Conservation (phyloP, 805 yeast genomes). For the Starmerella powellii region DNA sequence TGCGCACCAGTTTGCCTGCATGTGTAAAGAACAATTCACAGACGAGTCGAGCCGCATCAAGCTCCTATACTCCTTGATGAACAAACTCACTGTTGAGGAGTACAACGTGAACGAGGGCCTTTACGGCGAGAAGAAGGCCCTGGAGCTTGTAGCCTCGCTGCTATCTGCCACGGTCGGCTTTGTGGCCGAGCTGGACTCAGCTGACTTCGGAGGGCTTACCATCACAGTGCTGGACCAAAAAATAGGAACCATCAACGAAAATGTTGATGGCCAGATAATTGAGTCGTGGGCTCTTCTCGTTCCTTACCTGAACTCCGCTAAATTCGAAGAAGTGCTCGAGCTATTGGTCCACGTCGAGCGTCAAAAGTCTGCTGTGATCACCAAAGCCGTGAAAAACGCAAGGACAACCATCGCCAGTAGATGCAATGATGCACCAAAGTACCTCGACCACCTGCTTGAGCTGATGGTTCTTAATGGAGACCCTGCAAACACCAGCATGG, state of each 20-base stretch:
- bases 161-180: slow-evolving; percentile 20
- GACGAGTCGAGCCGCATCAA: slow-evolving; percentile 28
- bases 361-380: slow-evolving; percentile 11
- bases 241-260: slow-evolving; percentile 19
- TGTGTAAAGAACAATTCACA: slow-evolving; percentile 42
- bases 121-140: slow-evolving; percentile 24
- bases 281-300: slow-evolving; percentile 24
- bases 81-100: slow-evolving; percentile 48
- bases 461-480: slow-evolving; percentile 70
- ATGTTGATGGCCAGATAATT: slow-evolving; percentile 29
- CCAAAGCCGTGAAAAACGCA: slow-evolving; percentile 38
- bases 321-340: slow-evolving; percentile 16
- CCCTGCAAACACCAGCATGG: slow-evolving; percentile 39
- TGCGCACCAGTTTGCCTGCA: slow-evolving; percentile 50
- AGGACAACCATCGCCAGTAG: slow-evolving; percentile 35
- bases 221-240: slow-evolving; percentile 57
- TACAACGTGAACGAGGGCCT: slow-evolving; percentile 25
- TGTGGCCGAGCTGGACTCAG: slow-evolving; percentile 33
- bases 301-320: slow-evolving; percentile 15
- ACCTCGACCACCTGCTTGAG: slow-evolving; percentile 53
- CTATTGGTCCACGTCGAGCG: slow-evolving; percentile 18
- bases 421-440: slow-evolving; percentile 29
- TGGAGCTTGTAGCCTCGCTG: slow-evolving; percentile 20
- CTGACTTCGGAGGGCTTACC: slow-evolving; percentile 61
- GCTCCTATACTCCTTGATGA: slow-evolving; percentile 70